Base-by-base conservation (phyloP, 2,329 filamentous ascomycete species). In the Xylariales sp. region DNA sequence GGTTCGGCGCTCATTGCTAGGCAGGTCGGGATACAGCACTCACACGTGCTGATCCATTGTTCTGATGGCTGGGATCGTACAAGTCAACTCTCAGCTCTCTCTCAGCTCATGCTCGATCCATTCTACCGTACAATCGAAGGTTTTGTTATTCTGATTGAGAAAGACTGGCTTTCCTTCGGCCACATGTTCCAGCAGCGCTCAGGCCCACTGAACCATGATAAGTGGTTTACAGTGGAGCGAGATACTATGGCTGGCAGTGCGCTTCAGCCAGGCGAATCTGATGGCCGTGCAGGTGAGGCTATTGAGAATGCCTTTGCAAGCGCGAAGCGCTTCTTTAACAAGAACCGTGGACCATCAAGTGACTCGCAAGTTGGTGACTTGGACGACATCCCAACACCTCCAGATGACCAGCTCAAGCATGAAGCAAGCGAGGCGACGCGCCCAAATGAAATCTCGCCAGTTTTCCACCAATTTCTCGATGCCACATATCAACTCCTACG, bases 31-130 rank as follows among this genome's bases (percentile, higher is more conserved):
- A 82, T 97, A 41, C 85, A 88, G 48, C 91, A 96, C 55, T 95
- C 90, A 2, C 89, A 98, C 58, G 91, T 95, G 10, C 69, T 98
- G 31, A 95, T 98, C 33, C 93, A 98, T 62, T 98, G 93, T 63
- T 97, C 93, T 3, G 93, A 98, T 62, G 93, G 93, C 4, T 98
- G 93, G 93, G 93, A 98, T 63, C 84, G 93, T 35, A 98, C 93
- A 6, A 91, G 89, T 53, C 93, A 98, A 64, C 74, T 98, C 36
- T 94, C 90, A 53, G 89, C 90, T 5, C 66, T 98, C 40, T 84
- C 89, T 40, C 90, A 98, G 63, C 74, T 98, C 27, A 91, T 95
- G 69, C 75, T 98, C 7, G 93, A 98, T 55, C 93, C 93, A 1
- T 96, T 95, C 61, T 98, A 89, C 60, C 81, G 93, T 36, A 97